Percentiles rank a stretch among this genome's conserved stretches.
Conservation (phyloP, 805 yeast species). For the Yarrowia divulgata region DNA sequence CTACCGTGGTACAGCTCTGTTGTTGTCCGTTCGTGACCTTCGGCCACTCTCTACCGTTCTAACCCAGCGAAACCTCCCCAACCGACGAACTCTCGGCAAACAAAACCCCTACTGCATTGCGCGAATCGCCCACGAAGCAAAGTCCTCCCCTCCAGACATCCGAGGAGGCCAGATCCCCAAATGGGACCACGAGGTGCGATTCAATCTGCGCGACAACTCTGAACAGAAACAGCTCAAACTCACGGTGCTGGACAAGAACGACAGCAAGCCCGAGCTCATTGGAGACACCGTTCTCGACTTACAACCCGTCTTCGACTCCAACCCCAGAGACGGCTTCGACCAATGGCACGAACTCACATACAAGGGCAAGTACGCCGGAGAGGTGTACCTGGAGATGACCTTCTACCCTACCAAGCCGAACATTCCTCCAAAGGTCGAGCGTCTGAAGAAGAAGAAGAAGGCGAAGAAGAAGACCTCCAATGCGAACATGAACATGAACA, state of each 20-base stretch:
- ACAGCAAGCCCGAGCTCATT: slow-evolving; percentile 76
- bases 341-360: slow-evolving; percentile 78
- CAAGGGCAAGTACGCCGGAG: slow-evolving; percentile 82
- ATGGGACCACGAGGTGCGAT: slow-evolving; percentile 62
- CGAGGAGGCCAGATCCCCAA: slow-evolving; percentile 95
- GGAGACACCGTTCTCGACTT: slow-evolving; percentile 84
- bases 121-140: slow-evolving; percentile 80
- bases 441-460: slow-evolving; percentile 31
- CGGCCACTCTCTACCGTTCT: slow-evolving; percentile 5
- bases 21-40: slow-evolving; percentile 8
- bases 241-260: slow-evolving; percentile 83
- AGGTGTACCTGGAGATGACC: slow-evolving; percentile 87
- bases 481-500: too few relatives aligned
- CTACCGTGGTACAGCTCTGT: not conserved
- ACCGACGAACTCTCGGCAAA: slow-evolving; percentile 84
- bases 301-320: slow-evolving; percentile 70
- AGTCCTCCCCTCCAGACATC: slow-evolving; percentile 75
- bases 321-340: slow-evolving; percentile 78
- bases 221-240: slow-evolving; percentile 67
- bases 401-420: slow-evolving; percentile 67
- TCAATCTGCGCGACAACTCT: slow-evolving; percentile 45
- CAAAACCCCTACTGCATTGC: slow-evolving; percentile 91
- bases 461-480: not conserved
- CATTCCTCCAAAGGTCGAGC: slow-evolving; percentile 43
- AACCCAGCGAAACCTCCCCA: slow-evolving; percentile 73